Base-by-base conservation (phyloP, 768 basidiomycete species). In the Chalciporus piperatus region DNA sequence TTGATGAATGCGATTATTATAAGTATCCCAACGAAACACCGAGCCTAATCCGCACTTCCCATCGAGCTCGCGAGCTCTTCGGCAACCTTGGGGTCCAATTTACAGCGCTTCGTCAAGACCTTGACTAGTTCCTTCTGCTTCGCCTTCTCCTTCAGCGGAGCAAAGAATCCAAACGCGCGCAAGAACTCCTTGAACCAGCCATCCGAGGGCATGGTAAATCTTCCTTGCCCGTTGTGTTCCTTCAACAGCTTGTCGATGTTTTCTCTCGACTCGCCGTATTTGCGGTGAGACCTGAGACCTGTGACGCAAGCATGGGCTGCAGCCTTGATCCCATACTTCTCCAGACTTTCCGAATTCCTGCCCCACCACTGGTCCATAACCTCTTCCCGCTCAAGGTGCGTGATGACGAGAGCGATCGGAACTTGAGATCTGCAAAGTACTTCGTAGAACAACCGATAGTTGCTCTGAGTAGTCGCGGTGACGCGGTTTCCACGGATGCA, bases 401-500 rank as follows among this genome's bases (percentile, higher is more conserved):
- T 77, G 39, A 78, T 54, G 23, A 69, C 58, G 17, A 70, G 39
- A 6, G 58, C 62, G 52, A 68, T 60, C 32, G 67, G 67, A 12
- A 67, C 76, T 20, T 56, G 6, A 16, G 61, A 53, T 41, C 55
- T 63, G 52, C 77, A 77, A 12, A 77, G 69, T 10, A 76, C 68
- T 39, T 77, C 69, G n/a, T 64, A 64, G 59, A 76, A 75, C 27
- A 76, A 35, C 45, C 62, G 59, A 57, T 74, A 77, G 60, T 76
- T 78, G 52, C 68, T 68, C 46, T 67, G 63, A 35, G 67, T 61
- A 1, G 61, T 62, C 41, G 68, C 70, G 8, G 65, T 72, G 59
- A 76, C 67, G 37, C 73, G 60, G n/a, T 74, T 72, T 11, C 68
- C 74, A 3, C 73, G 70, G 17, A 78, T 71, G 54, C 70, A 70